Evolutionary conservation across 257 asterid genomes (phyloP).

Genomic region (Anisodus tanguticus): DNA sequence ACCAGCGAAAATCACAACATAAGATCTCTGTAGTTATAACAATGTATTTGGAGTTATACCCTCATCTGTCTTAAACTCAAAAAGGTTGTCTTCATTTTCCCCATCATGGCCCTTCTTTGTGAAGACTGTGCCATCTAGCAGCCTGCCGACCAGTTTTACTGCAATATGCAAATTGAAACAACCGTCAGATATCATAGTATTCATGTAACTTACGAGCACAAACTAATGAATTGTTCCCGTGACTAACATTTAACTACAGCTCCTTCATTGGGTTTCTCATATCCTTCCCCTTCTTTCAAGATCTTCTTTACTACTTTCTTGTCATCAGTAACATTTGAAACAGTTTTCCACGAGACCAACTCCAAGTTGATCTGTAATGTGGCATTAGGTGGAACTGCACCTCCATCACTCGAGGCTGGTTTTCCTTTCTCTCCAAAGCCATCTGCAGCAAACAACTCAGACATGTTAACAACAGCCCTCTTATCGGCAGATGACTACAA

Average conservation of each 20-base stretch:
- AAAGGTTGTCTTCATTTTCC: conserved; percentile 56
- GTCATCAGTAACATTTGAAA: conserved; percentile 66
- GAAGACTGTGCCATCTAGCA: conserved; percentile 67
- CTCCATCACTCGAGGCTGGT: conserved; percentile 55
- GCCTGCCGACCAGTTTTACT: conserved; percentile 71
- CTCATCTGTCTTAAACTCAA: conserved; percentile 73
- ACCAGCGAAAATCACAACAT: background rate
- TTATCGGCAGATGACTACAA: background rate
- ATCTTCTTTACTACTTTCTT: conserved; percentile 70
- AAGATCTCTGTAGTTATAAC: background rate
- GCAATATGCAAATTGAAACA: conserved; percentile 11
- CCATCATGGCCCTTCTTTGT: conserved; percentile 53
- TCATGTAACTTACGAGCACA: background rate
- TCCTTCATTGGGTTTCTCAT: conserved; percentile 73
- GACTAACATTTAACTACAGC: conserved; percentile 61
- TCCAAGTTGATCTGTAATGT: conserved; percentile 52
- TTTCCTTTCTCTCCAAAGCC: conserved; percentile 75
- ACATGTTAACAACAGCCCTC: background rate
- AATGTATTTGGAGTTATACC: conserved; percentile 40
- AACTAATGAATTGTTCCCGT: background rate
- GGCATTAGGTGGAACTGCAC: conserved; percentile 64
- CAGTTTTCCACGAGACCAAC: conserved; percentile 67
- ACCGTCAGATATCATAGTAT: background rate
- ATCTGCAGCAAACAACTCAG: conserved; percentile 35
- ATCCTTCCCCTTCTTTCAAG: conserved; percentile 70